Evolutionary conservation across 805 yeast species (phyloP), one percentile per base, ranked within the genome.

Genomic region (Kodamaea jinghongensis): DNA sequence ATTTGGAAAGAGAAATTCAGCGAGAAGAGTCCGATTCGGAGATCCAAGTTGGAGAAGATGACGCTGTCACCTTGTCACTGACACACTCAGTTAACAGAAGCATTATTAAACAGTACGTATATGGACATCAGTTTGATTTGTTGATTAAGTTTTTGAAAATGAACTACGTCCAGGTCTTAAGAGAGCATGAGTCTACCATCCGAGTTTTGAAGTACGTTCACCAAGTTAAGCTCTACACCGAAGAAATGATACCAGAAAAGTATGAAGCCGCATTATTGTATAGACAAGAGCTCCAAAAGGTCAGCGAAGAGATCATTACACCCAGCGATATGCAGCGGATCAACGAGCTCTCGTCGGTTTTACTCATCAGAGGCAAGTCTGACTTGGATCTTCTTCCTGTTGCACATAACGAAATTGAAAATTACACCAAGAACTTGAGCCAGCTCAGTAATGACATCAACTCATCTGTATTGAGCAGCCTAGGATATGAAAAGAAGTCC

Each of bases 101-200:
- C 36, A 51, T 48, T 9, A 45, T 81, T 75, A 47, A 60, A 60
- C 33, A 62, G 16, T 38, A 49, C 4, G 60, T 83, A 4, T 48
- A 58, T 29, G 61, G 63, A 2, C 73, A 76, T 15, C 65, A 78
- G 13, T 63, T 79, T 31, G 74, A 70, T 28, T 62, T 58, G 14
- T 73, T 74, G 12, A 46, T 71, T 36, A 55, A 56, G 29, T 55
- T 67, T 33, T 52, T 78, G 10, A 54, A 61, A 3, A 34, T 52
- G 2, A 56, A 61, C 17, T 74, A 65, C 46, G 34, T 47, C 3
- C 27, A 17, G 3, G 25, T 43, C 7, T 31, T 27, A 17, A 46
- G 39, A 4, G 46, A 43, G 6, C 12, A 39, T 4, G 39, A 56
- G 1, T 62, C 59, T 40, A 61, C 63, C 16, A 47, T 67, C 8